Base-by-base conservation (phyloP, 495 filamentous ascomycete genomes). In the Sporormia fimetaria region DNA sequence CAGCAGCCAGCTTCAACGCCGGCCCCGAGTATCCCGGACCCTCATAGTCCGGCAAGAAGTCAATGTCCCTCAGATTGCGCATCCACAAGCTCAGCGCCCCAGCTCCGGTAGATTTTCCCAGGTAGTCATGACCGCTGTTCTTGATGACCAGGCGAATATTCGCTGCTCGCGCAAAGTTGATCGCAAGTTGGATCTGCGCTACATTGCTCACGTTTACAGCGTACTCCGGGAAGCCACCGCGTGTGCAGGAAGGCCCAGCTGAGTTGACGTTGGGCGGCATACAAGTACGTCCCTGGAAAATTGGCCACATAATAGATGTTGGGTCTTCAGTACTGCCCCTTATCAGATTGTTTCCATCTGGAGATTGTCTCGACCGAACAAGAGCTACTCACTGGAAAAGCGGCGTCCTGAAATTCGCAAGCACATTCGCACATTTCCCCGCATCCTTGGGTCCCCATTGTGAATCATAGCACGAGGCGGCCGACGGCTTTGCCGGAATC, bases 181-280 rank as follows among this genome's bases (percentile, higher is more conserved):
- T 32, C 23, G 34, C 40, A 10, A 42, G 15, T 20, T 45, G 42
- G 16, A 45, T 39, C 16, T 51, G 42, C 5, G 41, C 42, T 33
- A 45, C 47, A 22, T 46, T 51, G 14, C 20, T 45, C n/a, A 42
- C 47, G 16, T 51, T 42, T 4, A 47, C 42, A 7, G 47, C 40
- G 26, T 41, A 42, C 15, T 54, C 61, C 4, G 70, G 68, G 54
- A 71, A 78, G 7, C 69, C 71, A n/a, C 74, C 75, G 23, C 71
- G 58, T 0, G 67, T 72, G 54, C 76, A 78, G 12, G 17, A 40
- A 6, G 27, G 15, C 21, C 37, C n/a, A 15, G 24, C n/a, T 6
- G 25, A 12, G 1, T 22, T 11, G 50, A 41, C 21, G 17, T 33
- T 35, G 5, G 22, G 25, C 28, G 24, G 34, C 3, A 29, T 24